Evolutionary conservation across 2,329 filamentous ascomycete species (phyloP).

Genomic region (Parascedosporium putredinis): DNA sequence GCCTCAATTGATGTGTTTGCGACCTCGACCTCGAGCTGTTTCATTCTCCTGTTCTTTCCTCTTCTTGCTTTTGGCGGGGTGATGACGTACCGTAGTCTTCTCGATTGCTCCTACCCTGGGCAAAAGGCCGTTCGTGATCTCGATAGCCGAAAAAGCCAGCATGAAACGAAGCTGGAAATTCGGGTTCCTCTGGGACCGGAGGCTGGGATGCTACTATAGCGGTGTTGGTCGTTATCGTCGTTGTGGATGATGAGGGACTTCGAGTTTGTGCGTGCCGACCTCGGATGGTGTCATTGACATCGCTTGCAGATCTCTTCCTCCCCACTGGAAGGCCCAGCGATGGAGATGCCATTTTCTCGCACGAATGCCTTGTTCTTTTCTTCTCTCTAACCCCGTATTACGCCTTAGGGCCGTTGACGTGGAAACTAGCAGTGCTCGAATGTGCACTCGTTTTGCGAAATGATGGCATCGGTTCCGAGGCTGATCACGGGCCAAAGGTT

Average conservation of each 20-base stretch:
- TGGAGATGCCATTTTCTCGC: constrained; percentile 5
- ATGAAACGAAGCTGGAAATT: constrained; percentile 24
- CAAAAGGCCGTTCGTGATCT: constrained; percentile 62
- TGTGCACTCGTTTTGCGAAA: not conserved
- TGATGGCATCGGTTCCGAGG: not conserved
- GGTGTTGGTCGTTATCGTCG: not conserved
- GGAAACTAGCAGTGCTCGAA: not conserved
- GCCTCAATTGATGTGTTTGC: no score
- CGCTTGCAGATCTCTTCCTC: not conserved
- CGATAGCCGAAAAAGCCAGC: constrained; percentile 31
- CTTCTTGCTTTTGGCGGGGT: not conserved
- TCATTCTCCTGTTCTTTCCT: no score
- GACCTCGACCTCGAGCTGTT: no score
- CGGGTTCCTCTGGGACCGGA: constrained; percentile 13
- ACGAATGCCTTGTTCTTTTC: not conserved
- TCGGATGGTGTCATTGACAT: not conserved
- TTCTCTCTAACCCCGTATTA: not conserved
- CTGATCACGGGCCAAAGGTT: not conserved
- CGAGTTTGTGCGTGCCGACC: not conserved
- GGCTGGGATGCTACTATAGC: constrained; percentile 14
- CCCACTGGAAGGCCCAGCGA: not conserved
- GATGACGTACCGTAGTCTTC: constrained; percentile 37
- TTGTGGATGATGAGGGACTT: not conserved
- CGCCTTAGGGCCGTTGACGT: not conserved
- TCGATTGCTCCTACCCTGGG: constrained; percentile 54